These are phyloP conservation scores for Fusarium beomiforme DNA, from an alignment of 2,329 filamentous ascomycete genomes.

Conservation along the genomic window DNA sequence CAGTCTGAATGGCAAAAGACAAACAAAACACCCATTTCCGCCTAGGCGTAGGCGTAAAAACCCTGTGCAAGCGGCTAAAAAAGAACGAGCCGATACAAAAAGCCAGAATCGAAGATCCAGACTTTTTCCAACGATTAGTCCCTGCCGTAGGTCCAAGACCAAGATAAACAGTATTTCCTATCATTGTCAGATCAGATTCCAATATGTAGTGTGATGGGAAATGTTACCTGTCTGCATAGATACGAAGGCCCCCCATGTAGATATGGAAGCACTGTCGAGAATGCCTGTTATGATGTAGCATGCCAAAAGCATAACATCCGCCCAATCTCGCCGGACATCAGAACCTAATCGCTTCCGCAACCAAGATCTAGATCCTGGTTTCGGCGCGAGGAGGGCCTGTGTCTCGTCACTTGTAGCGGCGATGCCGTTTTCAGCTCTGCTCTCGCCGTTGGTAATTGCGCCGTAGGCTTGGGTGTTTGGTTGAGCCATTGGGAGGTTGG, in stretches of 20 bases:
- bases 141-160: conserved; percentile 71
- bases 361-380: conserved; percentile 30
- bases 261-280: conserved; percentile 79
- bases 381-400: conserved; percentile 32
- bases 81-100: conserved; percentile 79
- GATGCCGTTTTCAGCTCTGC: conserved; percentile 13
- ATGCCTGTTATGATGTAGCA: conserved; percentile 83
- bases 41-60: conserved; percentile 58
- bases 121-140: conserved; percentile 60
- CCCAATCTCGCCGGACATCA: conserved; percentile 61
- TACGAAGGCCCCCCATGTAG: conserved; percentile 82
- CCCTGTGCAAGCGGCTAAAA: conserved; percentile 75
- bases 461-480: conserved; percentile 24
- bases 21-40: conserved; percentile 72
- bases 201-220: accelerated
- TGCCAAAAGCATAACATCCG: conserved; percentile 74
- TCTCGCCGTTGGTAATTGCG: conserved; percentile 15
- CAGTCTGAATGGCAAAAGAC: conserved; percentile 65
- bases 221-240: conserved; percentile 80
- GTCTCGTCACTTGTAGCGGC: conserved; percentile 7
- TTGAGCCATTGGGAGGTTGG: conserved; percentile 19
- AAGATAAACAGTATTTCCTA: conserved; percentile 81
- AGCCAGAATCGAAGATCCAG: conserved; percentile 72
- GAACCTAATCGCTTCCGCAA: conserved; percentile 28
- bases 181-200: background rate